Percentiles rank a stretch among this genome's conserved stretches.
Conservation (phyloP, 2,329 filamentous ascomycete genomes). For the Amphichorda felina region DNA sequence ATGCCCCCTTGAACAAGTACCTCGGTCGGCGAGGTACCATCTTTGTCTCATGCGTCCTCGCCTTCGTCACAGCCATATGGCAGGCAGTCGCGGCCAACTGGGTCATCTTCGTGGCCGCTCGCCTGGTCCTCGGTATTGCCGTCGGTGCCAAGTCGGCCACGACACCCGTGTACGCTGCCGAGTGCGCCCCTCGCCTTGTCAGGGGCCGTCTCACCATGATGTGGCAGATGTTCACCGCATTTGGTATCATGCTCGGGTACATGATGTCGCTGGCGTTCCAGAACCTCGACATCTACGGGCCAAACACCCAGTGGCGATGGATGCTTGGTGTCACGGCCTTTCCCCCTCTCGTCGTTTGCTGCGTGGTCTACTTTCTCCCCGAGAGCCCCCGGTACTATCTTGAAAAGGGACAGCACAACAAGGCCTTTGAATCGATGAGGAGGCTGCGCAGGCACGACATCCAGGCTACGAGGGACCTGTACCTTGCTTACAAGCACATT, state of each 20-base stretch:
- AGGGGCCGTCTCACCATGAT: conserved; percentile 19
- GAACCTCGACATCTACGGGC: not conserved
- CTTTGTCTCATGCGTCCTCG: conserved; percentile 45
- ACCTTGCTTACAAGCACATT: conserved; percentile 29
- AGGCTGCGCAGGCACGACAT: conserved; percentile 32
- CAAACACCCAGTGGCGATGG: conserved; percentile 14
- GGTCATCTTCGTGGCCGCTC: conserved; percentile 10
- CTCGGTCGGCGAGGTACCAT: conserved; percentile 53
- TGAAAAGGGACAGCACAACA: conserved; percentile 29
- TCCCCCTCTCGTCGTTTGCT: conserved; percentile 33
- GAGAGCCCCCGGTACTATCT: conserved; percentile 40
- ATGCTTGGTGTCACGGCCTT: conserved; percentile 35
- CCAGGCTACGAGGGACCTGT: conserved; percentile 36
- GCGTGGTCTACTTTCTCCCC: conserved; percentile 35
- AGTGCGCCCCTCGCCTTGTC: conserved; percentile 15
- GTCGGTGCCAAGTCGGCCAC: conserved; percentile 17
- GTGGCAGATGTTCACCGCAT: conserved; percentile 19
- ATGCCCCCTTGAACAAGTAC: conserved; percentile 36
- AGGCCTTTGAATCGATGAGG: conserved; percentile 31
- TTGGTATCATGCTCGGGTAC: conserved; percentile 27
- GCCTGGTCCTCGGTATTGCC: conserved; percentile 15
- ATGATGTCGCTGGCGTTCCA: conserved; percentile 11
- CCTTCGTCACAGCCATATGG: conserved; percentile 34
- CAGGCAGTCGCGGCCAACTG: conserved; percentile 15
- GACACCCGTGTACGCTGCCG: conserved; percentile 15